phyloP scores from a whole-genome alignment of 371 early-diverging fungal genomes.

The Actinomucor elegans region DNA sequence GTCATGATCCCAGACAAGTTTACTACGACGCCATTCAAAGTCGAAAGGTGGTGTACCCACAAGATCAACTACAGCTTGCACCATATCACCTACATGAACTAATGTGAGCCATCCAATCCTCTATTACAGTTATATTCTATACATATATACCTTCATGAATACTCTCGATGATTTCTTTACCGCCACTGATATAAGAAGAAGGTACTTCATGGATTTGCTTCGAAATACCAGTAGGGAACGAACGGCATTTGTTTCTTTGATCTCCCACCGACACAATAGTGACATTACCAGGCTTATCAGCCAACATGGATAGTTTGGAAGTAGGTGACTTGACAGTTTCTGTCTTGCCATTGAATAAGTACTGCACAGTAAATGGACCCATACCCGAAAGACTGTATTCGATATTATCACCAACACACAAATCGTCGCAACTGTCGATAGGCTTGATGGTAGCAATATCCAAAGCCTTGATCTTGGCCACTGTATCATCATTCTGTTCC shows the following conservation, averaged over 20 bases:
- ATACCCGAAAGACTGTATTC: conserved; percentile 46
- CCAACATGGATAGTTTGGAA: conserved; percentile 37
- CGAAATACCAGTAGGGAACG: conserved; percentile 39
- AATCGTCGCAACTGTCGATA: conserved; percentile 28
- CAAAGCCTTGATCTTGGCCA: conserved; percentile 30
- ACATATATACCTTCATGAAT: conserved; percentile 56
- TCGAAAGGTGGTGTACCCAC: conserved; percentile 55
- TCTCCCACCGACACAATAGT: conserved; percentile 55
- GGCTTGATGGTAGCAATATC: conserved; percentile 50
- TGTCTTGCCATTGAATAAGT: conserved; percentile 38
- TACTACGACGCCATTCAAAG: conserved; percentile 54
- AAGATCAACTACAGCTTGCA: conserved; percentile 48
- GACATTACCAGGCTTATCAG: conserved; percentile 56
- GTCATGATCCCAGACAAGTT: conserved; percentile 39
- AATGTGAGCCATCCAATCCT: too few relatives aligned
- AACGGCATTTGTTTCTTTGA: conserved; percentile 51
- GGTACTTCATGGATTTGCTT: conserved; percentile 48
- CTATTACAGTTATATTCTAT: too few relatives aligned
- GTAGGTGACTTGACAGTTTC: conserved; percentile 33
- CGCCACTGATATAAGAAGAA: conserved; percentile 48
- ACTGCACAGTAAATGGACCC: conserved; percentile 42
- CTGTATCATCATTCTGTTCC: conserved; percentile 15
- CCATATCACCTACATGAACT: conserved; percentile 40
- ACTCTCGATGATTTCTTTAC: conserved; percentile 47
- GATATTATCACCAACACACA: conserved; percentile 55